A percentile compares a stretch with the other conserved stretches of the same genome.
These are phyloP conservation scores for Colletotrichum incanum DNA, from an alignment of 2,329 filamentous ascomycete genomes.

Conservation along the genomic window DNA sequence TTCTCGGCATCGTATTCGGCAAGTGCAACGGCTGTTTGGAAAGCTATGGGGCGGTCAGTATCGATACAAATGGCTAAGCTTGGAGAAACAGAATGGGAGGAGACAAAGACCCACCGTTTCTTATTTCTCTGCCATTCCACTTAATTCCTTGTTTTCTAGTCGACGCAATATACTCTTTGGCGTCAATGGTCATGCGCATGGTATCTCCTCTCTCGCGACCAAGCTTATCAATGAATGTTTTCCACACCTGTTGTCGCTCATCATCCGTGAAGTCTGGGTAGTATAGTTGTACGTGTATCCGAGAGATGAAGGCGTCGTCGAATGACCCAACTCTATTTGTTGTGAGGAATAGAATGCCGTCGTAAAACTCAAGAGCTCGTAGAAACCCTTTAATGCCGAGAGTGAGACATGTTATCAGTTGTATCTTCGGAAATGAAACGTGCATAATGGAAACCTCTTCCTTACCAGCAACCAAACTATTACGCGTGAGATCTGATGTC, in stretches of 20 bases:
- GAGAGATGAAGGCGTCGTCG: slow-evolving; percentile 52
- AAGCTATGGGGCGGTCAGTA: slow-evolving; percentile 39
- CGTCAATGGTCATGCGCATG: slow-evolving; percentile 45
- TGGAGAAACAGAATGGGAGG: too few species aligned
- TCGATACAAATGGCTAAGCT: too few species aligned
- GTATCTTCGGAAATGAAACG: not conserved
- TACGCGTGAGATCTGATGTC: slow-evolving; percentile 42
- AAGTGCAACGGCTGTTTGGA: slow-evolving; percentile 52
- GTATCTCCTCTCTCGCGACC: slow-evolving; percentile 44
- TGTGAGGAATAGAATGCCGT: slow-evolving; percentile 52
- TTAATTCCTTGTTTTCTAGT: slow-evolving; percentile 38
- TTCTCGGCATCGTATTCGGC: slow-evolving; percentile 44
- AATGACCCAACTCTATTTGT: slow-evolving; percentile 51
- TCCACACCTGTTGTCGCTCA: slow-evolving; percentile 48
- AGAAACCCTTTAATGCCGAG: slow-evolving; percentile 47
- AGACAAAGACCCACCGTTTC: slow-evolving; percentile 43
- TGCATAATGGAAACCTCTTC: not conserved
- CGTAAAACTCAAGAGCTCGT: slow-evolving; percentile 49
- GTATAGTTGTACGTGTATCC: slow-evolving; percentile 50
- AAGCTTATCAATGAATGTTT: slow-evolving; percentile 49
- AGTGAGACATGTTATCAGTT: not conserved
- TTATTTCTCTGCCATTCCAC: slow-evolving; percentile 49
- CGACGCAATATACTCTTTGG: slow-evolving; percentile 43
- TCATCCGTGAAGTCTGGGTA: slow-evolving; percentile 50
- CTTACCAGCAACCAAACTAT: slow-evolving; percentile 42